Base-by-base conservation (phyloP, 768 basidiomycete species). In the Suillus discolor region DNA sequence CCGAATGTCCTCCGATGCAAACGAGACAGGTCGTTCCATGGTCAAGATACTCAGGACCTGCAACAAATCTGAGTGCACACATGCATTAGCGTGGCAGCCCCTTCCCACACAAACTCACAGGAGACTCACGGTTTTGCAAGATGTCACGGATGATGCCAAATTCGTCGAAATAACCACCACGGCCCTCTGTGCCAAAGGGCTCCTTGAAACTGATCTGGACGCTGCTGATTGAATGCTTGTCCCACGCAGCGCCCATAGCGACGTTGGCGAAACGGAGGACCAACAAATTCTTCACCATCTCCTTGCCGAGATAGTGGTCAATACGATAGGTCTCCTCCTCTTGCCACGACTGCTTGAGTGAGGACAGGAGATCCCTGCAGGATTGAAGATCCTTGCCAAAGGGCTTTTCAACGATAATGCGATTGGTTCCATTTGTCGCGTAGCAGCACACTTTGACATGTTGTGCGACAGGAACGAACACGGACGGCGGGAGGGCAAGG, bases 191-290 rank as follows among this genome's bases (percentile, higher is more conserved):
- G 23, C 97, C 97, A 75, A 99, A 98, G 2, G 96, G 95, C 79
- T 99, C 97, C 83, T 99, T 99, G 88, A 99, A 98, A 18, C 96
- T 97, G 79, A 99, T 97, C 79, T 99, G 97, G 41, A 99, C 95
- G 74, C 96, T 99, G 80, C 87, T 89, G 81, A 99, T 91, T 66
- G 89, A 94, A 78, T 96, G 94, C 79, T 94, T 97, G 82, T 99
- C 96, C 94, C 96, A 97, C 45, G 87, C 86, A 36, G 93, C 88
- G 68, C 88, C 88, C 82, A 97, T 79, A 31, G 96, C 92, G 69
- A 96, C 80, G 79, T 99, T 99, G 68, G 94, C 97, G 73, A 99
- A 99, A 41, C 97, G 90, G 62, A 98, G 82, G 36, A 98, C 94
- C 68, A 99, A 91, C 63, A 99, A 77, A 79, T 99, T 99, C 85